phyloP scores from a whole-genome alignment of 2,329 filamentous ascomycete genomes.

The Tolypocladium album region DNA sequence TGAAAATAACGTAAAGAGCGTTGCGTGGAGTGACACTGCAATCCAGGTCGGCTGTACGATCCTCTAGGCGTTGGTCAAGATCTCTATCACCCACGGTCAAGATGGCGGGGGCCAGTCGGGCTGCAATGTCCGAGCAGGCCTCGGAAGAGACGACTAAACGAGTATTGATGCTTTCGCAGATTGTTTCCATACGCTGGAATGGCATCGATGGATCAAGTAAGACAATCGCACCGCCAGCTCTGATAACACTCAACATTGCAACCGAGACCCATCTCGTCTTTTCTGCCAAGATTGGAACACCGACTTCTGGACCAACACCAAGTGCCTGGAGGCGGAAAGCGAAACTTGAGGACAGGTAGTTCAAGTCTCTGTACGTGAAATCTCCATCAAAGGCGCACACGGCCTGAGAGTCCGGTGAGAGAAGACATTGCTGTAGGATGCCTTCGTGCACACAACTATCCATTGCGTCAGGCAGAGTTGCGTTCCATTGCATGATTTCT shows the following conservation, averaged over 20 bases:
- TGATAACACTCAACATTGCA: conserved; percentile 20
- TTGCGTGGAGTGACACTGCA: not conserved
- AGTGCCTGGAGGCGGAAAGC: conserved; percentile 3
- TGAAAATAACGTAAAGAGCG: conserved; percentile 1
- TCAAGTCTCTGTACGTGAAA: conserved; percentile 29
- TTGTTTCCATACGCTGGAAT: not conserved
- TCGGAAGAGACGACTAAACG: not conserved
- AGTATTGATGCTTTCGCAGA: not conserved
- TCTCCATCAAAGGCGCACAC: conserved; percentile 34
- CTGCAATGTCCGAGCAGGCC: not conserved
- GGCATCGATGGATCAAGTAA: conserved; percentile 20
- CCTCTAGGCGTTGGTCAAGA: not conserved
- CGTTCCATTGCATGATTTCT: conserved; percentile 15
- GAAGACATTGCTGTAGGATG: conserved; percentile 22
- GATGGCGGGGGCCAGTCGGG: not conserved
- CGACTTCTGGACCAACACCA: not conserved
- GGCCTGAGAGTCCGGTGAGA: conserved; percentile 20
- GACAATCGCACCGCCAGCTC: conserved; percentile 19
- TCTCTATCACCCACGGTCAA: not conserved
- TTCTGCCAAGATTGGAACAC: conserved; percentile 22
- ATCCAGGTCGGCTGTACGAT: not conserved
- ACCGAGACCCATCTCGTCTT: conserved; percentile 24
- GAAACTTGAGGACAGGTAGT: conserved; percentile 2
- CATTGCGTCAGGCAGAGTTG: conserved; percentile 2
- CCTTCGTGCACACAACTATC: conserved; percentile 28